These are phyloP conservation scores for Solanum virginianum DNA, from an alignment of 257 asterid genomes.

Conservation along the genomic window DNA sequence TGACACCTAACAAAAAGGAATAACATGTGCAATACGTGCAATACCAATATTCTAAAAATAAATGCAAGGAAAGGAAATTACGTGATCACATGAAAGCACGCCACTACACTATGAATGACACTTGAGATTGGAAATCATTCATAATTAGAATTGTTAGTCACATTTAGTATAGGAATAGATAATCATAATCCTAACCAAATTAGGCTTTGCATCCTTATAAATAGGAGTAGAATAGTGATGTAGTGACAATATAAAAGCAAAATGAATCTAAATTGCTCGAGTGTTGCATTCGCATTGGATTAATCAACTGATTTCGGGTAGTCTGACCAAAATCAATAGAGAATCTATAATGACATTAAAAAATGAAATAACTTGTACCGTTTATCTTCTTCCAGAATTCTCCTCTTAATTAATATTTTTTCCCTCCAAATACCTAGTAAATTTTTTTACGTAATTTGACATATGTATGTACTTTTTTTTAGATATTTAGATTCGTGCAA, in stretches of 20 bases:
- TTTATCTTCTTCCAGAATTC: not conserved
- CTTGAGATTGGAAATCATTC: no score
- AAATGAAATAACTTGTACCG: not conserved
- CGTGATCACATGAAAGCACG: not conserved
- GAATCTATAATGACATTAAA: no score
- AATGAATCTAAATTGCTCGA: not conserved
- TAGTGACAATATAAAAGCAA: not conserved
- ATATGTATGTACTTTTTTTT: not conserved
- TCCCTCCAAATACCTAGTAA: no score
- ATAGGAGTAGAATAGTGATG: no score
- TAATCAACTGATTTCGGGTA: no score
- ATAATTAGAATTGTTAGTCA: no score
- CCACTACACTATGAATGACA: not conserved
- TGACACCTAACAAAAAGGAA: not conserved
- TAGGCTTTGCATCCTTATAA: not conserved
- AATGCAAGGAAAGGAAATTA: not conserved
- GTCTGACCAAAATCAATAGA: not conserved
- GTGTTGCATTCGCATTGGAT: not conserved
- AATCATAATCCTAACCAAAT: not conserved
- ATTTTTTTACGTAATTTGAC: not conserved
- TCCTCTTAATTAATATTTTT: no score
- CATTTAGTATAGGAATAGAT: no score
- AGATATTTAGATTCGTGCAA: not conserved
- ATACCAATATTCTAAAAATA: not conserved
- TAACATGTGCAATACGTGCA: not conserved